Evolutionary conservation across 2,329 filamentous ascomycete genomes (phyloP), one percentile per base, ranked within the genome.

Genomic region (Monosporascus ibericus): DNA sequence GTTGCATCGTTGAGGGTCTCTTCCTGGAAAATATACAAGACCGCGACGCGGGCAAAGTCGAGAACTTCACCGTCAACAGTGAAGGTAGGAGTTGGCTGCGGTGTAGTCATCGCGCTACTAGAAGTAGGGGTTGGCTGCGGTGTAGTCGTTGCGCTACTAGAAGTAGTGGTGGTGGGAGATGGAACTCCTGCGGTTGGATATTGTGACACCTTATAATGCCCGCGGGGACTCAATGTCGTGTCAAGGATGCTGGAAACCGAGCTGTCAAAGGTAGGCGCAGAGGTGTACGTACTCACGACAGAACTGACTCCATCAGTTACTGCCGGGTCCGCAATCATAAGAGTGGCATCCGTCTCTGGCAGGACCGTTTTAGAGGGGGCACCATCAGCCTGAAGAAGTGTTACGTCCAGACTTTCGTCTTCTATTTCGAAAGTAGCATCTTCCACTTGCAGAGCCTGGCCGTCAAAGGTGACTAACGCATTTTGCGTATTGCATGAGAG

Each of bases 401-500:
- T 50, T n/a, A 57, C 49, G 22, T 62, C 55, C 39, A 46, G 60
- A 18, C 58, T 57, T 3, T 58, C 48, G 14, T 62, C 62, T 6
- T 58, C 54, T 6, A 65, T 65, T 39, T 65, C 60, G 6, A 64
- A 56, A 17, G 65, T 55, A 5, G 58, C 62, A 15, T 59, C 62
- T 18, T 68, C 68, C 15, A 64, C 58, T 30, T 74, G 69, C 4
- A 69, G 65, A 2, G 73, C 69, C 51, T 69, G 69, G 5, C 85
- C 86, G 60, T 88, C 81, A 68, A 96, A 95, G 0, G 88, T 90
- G 17, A 97, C 86, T 4, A 99, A 77, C 0, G 90, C 86, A 63
- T 97, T 97, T 67, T 96, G 87, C 0, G 86, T 83, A 8, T 83
- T 82, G 69, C 94, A 99, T 51, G 88, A 91, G 17, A 96, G 75